These are phyloP conservation scores for Vitellaria paradoxa DNA, from an alignment of 179 eudicot genomes.

Conservation along the genomic window DNA sequence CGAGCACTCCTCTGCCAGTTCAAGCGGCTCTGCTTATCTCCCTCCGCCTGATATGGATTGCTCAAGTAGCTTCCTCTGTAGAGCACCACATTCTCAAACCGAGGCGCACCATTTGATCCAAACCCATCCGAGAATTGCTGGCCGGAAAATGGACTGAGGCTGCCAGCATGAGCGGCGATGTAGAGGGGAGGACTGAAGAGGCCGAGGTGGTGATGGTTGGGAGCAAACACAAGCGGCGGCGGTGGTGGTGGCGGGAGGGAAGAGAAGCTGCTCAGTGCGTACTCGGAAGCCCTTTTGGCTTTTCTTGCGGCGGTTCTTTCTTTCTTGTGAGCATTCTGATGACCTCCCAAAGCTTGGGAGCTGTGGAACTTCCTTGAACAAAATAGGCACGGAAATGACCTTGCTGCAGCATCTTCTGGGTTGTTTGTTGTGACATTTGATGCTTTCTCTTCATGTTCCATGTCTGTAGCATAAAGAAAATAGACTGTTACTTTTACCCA, in stretches of 20 bases:
- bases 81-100: constrained; percentile 33
- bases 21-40: constrained; percentile 28
- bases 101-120: constrained; percentile 33
- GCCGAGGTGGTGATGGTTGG: constrained; percentile 26
- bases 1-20: constrained; percentile 39
- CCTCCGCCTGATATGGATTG: constrained; percentile 22
- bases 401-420: constrained; percentile 26
- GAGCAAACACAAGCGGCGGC: constrained; percentile 19
- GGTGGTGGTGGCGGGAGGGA: constrained; percentile 21
- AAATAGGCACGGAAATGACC: constrained; percentile 64
- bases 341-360: constrained; percentile 90
- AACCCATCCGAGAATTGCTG: constrained; percentile 28
- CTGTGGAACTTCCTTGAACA: constrained; percentile 83
- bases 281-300: constrained; percentile 53
- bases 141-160: constrained; percentile 25
- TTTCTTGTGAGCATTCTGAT: constrained; percentile 90
- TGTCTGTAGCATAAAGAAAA: neutral
- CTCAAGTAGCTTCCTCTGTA: constrained; percentile 22
- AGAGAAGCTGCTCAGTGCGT: constrained; percentile 9
- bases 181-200: constrained; percentile 41
- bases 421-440: constrained; percentile 17
- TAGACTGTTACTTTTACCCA: too few relatives aligned
- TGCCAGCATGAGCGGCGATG: constrained; percentile 46
- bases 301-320: constrained; percentile 72
- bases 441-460: constrained; percentile 24